Base-by-base conservation (phyloP, 2,329 filamentous ascomycete genomes). In the Aschersonia sp. region DNA sequence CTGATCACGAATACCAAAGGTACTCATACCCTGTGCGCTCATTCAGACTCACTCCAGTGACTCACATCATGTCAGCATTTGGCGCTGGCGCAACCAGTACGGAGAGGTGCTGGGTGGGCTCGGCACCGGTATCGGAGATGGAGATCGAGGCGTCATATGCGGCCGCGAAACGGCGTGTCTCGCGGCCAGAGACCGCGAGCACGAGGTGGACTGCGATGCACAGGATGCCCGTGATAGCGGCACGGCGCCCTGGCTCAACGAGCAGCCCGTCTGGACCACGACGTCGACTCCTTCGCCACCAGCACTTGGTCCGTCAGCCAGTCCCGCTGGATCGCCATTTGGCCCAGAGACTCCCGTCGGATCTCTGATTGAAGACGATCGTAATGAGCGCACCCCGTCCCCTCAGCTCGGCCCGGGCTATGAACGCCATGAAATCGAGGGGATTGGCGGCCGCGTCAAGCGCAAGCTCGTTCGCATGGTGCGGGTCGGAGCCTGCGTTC, bases 11-110 rank as follows among this genome's bases (percentile, higher is more conserved):
- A 48, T 82, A 83, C 51, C 69, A 72, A 56, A 66, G 71, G 76
- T 79, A 64, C 22, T 3, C 22, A 22, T 22, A 22, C 22, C 4
- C 22, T 22, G 22, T 22, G 22, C 22, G 22, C 22, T 22, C 22
- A 22, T 22, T 22, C 22, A 22, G 22, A 22, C 22, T 22, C 22
- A 22, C 22, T 22, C 22, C 4, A 22, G 22, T 22, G 22, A 22
- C 22, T 22, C 22, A 22, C 22, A 22, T 22, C 12, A 37, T 37
- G 8, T 8, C 49, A 80, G 76, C 4, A 86, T 89, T 47, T 95
- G 89, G 88, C 84, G 79, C 51, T 95, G 89, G 89, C 81, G 89
- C 45, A 86, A 79, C 41, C 79, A 87, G 30, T 95, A 95, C 61
- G 83, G 82, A 12, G 84, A 87, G 53, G 80, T 87, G 0, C 83